Conservation (phyloP, 2,329 filamentous ascomycete species). For the Venturia pyrina region DNA sequence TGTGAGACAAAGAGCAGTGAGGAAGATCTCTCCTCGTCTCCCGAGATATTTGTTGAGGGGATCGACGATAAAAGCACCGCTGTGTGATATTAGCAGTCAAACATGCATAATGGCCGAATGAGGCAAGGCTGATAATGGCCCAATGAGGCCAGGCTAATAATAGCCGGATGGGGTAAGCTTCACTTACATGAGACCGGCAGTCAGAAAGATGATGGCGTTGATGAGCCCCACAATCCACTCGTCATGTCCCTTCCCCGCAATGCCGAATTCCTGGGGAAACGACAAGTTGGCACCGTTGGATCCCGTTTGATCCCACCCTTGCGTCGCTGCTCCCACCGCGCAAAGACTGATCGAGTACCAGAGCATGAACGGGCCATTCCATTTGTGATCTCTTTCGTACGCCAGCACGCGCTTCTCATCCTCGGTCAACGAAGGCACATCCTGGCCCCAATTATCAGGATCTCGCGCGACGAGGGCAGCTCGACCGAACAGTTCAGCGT, state of each 20-base stretch:
- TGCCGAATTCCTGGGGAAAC: constrained; percentile 12
- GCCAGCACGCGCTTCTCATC: constrained; percentile 12
- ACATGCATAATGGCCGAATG: neutral
- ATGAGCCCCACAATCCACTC: constrained; percentile 13
- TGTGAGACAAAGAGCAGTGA: constrained; percentile 26
- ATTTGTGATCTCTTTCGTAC: constrained; percentile 13
- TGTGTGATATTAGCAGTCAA: constrained; percentile 12
- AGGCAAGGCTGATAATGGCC: no score
- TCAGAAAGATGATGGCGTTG: constrained; percentile 27
- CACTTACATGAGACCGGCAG: constrained; percentile 28
- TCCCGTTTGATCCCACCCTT: constrained; percentile 13
- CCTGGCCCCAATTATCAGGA: constrained; percentile 16
- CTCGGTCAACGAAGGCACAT: constrained; percentile 12
- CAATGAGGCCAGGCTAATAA: no score
- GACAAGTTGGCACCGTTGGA: constrained; percentile 10
- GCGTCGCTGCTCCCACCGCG: constrained; percentile 5
- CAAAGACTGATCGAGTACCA: constrained; percentile 9
- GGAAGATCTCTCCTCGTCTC: constrained; percentile 28
- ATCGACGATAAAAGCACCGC: constrained; percentile 24
- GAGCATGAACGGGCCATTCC: constrained; percentile 9
- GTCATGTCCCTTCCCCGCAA: neutral
- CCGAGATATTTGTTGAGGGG: constrained; percentile 29
- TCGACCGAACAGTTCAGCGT: constrained; percentile 27
- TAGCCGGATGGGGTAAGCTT: no score
- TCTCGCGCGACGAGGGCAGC: constrained; percentile 40